phyloP scores from a whole-genome alignment of 345 rosid species.

The Moringa oleifera region DNA sequence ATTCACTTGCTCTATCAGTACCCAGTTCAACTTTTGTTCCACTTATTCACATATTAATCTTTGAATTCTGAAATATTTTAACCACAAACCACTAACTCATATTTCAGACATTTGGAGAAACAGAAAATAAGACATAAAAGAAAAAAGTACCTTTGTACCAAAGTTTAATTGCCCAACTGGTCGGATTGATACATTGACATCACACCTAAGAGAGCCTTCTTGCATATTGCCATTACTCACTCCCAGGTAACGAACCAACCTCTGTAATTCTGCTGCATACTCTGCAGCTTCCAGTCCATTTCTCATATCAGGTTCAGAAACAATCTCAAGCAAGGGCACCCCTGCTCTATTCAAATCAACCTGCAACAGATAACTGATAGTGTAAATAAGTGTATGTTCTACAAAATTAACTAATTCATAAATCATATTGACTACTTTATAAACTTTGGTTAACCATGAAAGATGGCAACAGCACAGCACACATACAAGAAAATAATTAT shows the following conservation, averaged over 20 bases:
- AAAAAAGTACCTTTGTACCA: slow-evolving; percentile 75
- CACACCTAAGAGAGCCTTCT: slow-evolving; percentile 95
- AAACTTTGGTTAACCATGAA: background rate
- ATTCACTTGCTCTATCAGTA: background rate
- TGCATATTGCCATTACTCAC: slow-evolving; percentile 92
- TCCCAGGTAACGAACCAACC: slow-evolving; percentile 80
- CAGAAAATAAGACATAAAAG: slow-evolving; percentile 4
- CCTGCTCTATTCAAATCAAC: slow-evolving; percentile 97
- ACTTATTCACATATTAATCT: slow-evolving; percentile 1
- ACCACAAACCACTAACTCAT: background rate
- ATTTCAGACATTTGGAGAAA: background rate
- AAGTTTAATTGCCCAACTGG: slow-evolving; percentile 74
- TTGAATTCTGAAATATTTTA: slow-evolving; percentile 2
- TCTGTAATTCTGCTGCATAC: slow-evolving; percentile 76
- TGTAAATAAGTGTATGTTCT: background rate
- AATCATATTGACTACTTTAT: background rate
- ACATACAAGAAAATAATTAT: background rate
- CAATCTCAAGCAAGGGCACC: slow-evolving; percentile 93
- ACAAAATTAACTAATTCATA: background rate
- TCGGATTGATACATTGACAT: slow-evolving; percentile 90
- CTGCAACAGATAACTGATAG: slow-evolving; percentile 31
- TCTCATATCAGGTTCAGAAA: slow-evolving; percentile 98
- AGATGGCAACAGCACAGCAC: background rate
- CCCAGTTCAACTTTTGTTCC: background rate
- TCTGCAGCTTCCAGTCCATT: slow-evolving; percentile 85